Percentiles rank a stretch among this genome's conserved stretches.
Evolutionary conservation across 2,329 filamentous ascomycete genomes (phyloP).

Genomic region (Exophiala dermatitidis): DNA sequence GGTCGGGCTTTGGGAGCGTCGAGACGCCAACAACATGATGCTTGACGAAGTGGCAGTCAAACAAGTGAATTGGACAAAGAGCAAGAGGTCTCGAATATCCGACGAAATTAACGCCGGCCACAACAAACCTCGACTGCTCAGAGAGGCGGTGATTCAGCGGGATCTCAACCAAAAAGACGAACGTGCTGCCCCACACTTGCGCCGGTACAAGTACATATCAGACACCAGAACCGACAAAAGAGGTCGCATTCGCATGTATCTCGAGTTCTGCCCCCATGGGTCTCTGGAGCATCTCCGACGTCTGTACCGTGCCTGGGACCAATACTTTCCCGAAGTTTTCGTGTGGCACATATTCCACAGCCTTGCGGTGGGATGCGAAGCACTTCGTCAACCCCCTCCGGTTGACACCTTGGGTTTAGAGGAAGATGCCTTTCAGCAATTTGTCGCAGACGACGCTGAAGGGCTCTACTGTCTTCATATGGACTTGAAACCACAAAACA

Average conservation of each 20-base stretch:
- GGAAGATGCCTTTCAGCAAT: neutral
- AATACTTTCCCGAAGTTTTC: conserved; percentile 21
- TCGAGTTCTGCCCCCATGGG: conserved; percentile 20
- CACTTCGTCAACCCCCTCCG: conserved; percentile 7
- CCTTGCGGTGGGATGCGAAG: conserved; percentile 14
- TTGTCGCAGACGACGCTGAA: neutral
- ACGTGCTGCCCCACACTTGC: conserved; percentile 12
- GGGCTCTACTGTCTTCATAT: conserved; percentile 66
- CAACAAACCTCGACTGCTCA: conserved; percentile 3
- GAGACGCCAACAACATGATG: conserved; percentile 7
- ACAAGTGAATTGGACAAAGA: neutral
- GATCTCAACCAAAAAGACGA: conserved; percentile 11
- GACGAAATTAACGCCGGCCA: neutral
- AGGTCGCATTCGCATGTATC: conserved; percentile 16
- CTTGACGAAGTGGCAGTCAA: conserved; percentile 21
- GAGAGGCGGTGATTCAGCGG: conserved; percentile 13
- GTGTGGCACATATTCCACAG: conserved; percentile 23
- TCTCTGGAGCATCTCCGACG: conserved; percentile 8
- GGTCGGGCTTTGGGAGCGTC: conserved; percentile 20
- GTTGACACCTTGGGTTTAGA: conserved; percentile 4
- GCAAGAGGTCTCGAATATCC: neutral
- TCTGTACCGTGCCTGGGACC: conserved; percentile 19
- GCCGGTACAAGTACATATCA: conserved; percentile 16
- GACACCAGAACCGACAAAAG: neutral
- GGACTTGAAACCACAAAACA: conserved; percentile 95